phyloP scores from a whole-genome alignment of 352 stramenopile genomes.

The Thalassiosira gravida region DNA sequence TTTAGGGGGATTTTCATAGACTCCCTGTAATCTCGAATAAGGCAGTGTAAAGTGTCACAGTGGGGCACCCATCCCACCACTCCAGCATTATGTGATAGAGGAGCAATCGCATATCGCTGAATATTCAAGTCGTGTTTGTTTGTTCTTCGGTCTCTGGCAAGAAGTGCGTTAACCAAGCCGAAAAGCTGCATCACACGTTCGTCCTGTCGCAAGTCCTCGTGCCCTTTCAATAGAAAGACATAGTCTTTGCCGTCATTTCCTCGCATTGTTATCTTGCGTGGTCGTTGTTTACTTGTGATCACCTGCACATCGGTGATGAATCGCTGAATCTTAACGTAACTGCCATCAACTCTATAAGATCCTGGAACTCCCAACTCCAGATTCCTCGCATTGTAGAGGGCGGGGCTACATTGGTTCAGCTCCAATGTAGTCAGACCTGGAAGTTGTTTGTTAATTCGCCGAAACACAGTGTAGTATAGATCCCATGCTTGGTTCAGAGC shows the following conservation, averaged over 20 bases:
- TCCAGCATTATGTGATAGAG: slow-evolving; percentile 96
- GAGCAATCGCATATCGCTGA: slow-evolving; percentile 96
- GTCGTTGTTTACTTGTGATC: slow-evolving; percentile 97
- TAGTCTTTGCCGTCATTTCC: slow-evolving; percentile 97
- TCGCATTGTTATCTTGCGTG: slow-evolving; percentile 94
- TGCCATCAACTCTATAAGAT: slow-evolving; percentile 89
- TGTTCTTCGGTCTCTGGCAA: slow-evolving; percentile 94
- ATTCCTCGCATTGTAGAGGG: slow-evolving; percentile 90
- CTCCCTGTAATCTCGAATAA: slow-evolving; percentile 90
- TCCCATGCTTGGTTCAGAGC: slow-evolving; percentile 96
- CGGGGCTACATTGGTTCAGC: slow-evolving; percentile 93
- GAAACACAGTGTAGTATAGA: slow-evolving; percentile 97
- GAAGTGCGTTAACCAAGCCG: slow-evolving; percentile 97
- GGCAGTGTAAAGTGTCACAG: slow-evolving; percentile 96
- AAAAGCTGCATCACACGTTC: slow-evolving; percentile 99
- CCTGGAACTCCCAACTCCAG: slow-evolving; percentile 96
- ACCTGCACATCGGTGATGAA: slow-evolving; percentile 94
- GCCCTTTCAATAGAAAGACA: slow-evolving; percentile 98
- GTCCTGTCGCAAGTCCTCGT: slow-evolving; percentile 99
- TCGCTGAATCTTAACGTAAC: slow-evolving; percentile 88
- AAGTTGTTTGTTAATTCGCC: slow-evolving; percentile 91
- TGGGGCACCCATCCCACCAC: slow-evolving; percentile 97
- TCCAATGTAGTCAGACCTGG: slow-evolving; percentile 94
- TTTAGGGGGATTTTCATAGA: slow-evolving; percentile 89
- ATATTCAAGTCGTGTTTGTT: slow-evolving; percentile 97